phyloP scores from a whole-genome alignment of 257 asterid genomes.

The Solanum dulcamara region DNA sequence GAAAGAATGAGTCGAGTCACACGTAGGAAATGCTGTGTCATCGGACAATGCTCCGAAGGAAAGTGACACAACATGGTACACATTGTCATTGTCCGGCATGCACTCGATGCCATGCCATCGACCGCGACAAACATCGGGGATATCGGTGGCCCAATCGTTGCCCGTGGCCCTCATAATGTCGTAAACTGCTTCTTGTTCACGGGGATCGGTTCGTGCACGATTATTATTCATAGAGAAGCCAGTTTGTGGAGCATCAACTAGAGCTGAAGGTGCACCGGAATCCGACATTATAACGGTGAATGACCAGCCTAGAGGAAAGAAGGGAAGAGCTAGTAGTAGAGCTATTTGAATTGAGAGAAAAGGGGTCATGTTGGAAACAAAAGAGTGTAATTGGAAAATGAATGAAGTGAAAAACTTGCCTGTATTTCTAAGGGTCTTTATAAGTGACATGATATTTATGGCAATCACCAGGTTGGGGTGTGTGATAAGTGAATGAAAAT shows the following conservation, averaged over 20 bases:
- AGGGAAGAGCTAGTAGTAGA: conserved; percentile 14
- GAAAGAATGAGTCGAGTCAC: conserved; percentile 33
- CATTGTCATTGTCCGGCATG: conserved; percentile 66
- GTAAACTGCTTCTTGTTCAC: conserved; percentile 66
- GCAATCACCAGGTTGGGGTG: conserved; percentile 13
- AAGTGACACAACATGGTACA: conserved; percentile 63
- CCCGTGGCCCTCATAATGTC: conserved; percentile 90
- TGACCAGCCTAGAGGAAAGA: conserved; percentile 8
- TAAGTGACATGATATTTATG: not conserved
- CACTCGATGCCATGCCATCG: conserved; percentile 97
- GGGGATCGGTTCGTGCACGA: conserved; percentile 38
- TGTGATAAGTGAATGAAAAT: not conserved
- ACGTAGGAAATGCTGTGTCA: conserved; percentile 85
- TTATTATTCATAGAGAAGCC: conserved; percentile 16
- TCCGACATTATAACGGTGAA: conserved; percentile 54
- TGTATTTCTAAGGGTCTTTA: not conserved
- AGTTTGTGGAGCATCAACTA: conserved; percentile 57
- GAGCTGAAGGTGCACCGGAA: conserved; percentile 30
- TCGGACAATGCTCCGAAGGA: conserved; percentile 81
- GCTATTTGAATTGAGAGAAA: not conserved
- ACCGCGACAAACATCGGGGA: conserved; percentile 74
- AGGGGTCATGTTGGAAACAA: conserved; percentile 10
- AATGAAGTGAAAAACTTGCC: not conserved
- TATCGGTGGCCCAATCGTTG: conserved; percentile 74
- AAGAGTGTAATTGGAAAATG: not conserved